Percentiles rank a stretch among this genome's conserved stretches.
Evolutionary conservation across 2,329 filamentous ascomycete genomes (phyloP).

Genomic region (Colletotrichum graminicola): DNA sequence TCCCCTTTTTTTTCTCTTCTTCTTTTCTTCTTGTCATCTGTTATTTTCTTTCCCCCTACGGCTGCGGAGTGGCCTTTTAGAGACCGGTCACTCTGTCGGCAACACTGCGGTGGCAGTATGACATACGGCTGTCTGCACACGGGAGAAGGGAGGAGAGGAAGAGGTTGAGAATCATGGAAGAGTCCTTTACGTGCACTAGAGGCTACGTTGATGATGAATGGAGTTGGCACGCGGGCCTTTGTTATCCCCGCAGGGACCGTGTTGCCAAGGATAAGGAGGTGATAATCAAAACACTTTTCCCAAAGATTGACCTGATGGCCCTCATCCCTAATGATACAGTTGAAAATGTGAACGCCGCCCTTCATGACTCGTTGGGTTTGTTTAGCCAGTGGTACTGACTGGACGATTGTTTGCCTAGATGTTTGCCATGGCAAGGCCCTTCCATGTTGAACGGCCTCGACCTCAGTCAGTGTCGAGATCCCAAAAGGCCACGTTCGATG

Average conservation of each 20-base stretch:
- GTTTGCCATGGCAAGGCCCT: not conserved
- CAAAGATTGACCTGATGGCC: not conserved
- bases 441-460: not conserved
- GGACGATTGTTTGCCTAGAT: not conserved
- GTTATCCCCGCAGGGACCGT: conserved; percentile 4
- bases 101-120: not conserved
- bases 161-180: conserved; percentile 13
- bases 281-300: conserved; percentile 37
- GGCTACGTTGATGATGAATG: conserved; percentile 36
- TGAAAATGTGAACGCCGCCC: not conserved
- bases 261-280: conserved; percentile 30
- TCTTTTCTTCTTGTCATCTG: conserved; percentile 2
- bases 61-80: not conserved
- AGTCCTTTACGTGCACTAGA: conserved; percentile 36
- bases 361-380: not conserved
- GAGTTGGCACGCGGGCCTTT: conserved; percentile 30
- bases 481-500: not conserved
- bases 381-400: not conserved
- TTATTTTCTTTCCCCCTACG: not conserved
- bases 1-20: not conserved
- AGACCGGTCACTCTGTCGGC: conserved; percentile 8
- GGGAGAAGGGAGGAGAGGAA: not conserved
- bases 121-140: conserved; percentile 19
- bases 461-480: not conserved
- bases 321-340: not conserved